Percentiles rank a stretch among this genome's conserved stretches.
phyloP scores from a whole-genome alignment of 139 green algal species.

The Nannochloris sp. region DNA sequence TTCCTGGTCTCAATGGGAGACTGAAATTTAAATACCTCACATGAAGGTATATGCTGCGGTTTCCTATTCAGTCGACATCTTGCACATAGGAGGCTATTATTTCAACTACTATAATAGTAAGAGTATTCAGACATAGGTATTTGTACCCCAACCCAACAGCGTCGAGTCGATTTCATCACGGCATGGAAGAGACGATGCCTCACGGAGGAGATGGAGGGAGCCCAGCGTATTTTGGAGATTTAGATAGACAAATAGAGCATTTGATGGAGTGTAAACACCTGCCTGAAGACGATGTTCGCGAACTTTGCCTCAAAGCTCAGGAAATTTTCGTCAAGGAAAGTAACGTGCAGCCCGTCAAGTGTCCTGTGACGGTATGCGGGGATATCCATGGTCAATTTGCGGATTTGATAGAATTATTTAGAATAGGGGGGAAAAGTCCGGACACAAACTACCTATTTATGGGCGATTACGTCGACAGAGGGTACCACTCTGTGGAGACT shows the following conservation, averaged over 20 bases:
- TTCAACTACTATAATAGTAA: too few species aligned
- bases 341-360: constrained; percentile 93
- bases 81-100: too few species aligned
- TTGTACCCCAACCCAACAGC: too few species aligned
- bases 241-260: constrained; percentile 74
- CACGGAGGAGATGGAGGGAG: constrained; percentile 12
- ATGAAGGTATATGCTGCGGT: too few species aligned
- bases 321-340: constrained; percentile 85
- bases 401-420: constrained; percentile 93
- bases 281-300: constrained; percentile 79
- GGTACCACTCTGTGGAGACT: constrained; percentile 97
- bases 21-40: too few species aligned
- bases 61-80: too few species aligned
- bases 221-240: constrained; percentile 34
- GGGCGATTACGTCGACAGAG: constrained; percentile 98
- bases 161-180: too few species aligned
- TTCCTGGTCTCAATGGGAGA: too few species aligned
- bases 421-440: constrained; percentile 84
- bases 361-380: constrained; percentile 90
- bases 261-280: constrained; percentile 88
- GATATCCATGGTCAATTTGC: constrained; percentile 98
- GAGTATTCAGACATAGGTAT: too few species aligned
- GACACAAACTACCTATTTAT: constrained; percentile 99
- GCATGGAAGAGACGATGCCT: background rate
- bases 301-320: constrained; percentile 86